phyloP scores from a whole-genome alignment of 2,329 filamentous ascomycete genomes.

The Calonectria pteridis region DNA sequence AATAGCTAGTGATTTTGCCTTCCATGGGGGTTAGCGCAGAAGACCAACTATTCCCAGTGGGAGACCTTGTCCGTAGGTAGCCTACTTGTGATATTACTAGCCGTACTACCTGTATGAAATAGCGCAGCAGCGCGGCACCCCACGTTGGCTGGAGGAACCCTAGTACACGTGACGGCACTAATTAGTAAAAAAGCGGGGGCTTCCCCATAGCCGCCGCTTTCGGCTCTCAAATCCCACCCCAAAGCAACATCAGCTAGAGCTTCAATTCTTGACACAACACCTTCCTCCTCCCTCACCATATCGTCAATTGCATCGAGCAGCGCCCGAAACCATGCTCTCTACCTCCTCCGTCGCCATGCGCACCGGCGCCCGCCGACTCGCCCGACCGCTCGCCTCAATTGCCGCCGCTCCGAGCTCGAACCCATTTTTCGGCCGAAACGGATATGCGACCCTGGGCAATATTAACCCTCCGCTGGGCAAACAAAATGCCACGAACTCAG shows the following conservation, averaged over 20 bases:
- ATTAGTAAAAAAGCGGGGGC: too few species aligned
- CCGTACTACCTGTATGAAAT: too few species aligned
- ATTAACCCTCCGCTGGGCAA: slow-evolving; percentile 91
- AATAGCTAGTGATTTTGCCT: too few species aligned
- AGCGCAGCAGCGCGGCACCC: too few species aligned
- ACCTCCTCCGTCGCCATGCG: neutral
- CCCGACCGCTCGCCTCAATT: neutral
- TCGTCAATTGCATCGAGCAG: neutral
- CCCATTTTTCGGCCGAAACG: neutral
- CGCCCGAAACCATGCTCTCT: neutral
- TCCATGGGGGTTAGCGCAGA: too few species aligned
- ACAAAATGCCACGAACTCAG: slow-evolving; percentile 87
- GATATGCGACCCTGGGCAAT: slow-evolving; percentile 59
- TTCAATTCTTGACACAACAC: neutral
- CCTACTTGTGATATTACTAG: too few species aligned
- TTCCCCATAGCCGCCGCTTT: neutral
- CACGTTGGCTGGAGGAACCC: too few species aligned
- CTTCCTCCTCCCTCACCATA: neutral
- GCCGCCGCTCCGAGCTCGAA: neutral
- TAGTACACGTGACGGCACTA: too few species aligned
- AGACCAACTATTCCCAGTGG: too few species aligned
- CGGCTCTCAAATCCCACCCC: neutral
- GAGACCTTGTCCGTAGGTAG: too few species aligned
- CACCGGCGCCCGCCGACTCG: neutral
- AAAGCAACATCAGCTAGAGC: neutral